Conservation (phyloP, 768 basidiomycete species). For the Austroboletus eburneus region DNA sequence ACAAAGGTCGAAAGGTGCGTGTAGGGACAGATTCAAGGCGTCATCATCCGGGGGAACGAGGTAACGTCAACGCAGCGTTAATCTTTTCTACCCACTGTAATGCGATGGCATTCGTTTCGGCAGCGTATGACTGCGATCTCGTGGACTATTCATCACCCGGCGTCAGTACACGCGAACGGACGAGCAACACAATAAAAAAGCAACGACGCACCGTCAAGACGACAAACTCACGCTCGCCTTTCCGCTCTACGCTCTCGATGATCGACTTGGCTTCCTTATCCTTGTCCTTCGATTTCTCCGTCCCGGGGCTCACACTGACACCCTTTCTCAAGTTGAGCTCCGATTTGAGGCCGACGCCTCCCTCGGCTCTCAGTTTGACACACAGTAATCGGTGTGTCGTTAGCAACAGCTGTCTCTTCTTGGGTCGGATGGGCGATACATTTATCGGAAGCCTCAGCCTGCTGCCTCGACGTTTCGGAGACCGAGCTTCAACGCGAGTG, state of each 20-base stretch:
- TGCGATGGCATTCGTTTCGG: slow-evolving; percentile 32
- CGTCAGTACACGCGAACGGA: not conserved
- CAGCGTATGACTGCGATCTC: slow-evolving; percentile 44
- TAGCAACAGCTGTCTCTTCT: slow-evolving; percentile 51
- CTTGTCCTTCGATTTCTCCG: slow-evolving; percentile 23
- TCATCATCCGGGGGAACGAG: slow-evolving; percentile 4
- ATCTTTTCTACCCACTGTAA: slow-evolving; percentile 40
- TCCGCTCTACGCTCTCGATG: slow-evolving; percentile 46
- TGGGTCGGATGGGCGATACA: slow-evolving; percentile 44
- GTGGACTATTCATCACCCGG: slow-evolving; percentile 34
- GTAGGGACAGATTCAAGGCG: not conserved
- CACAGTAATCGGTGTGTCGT: slow-evolving; percentile 56
- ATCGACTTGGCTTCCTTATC: slow-evolving; percentile 40
- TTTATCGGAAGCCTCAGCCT: slow-evolving; percentile 48
- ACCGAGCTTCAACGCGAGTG: slow-evolving; percentile 51
- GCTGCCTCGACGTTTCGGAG: slow-evolving; percentile 54
- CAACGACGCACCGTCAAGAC: slow-evolving; percentile 51
- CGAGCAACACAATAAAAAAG: not conserved
- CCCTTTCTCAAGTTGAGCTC: slow-evolving; percentile 43
- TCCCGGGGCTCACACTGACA: slow-evolving; percentile 3
- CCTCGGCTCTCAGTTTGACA: slow-evolving; percentile 42
- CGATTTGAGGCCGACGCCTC: slow-evolving; percentile 42
- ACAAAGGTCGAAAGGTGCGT: too few relatives aligned
- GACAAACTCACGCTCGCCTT: slow-evolving; percentile 56
- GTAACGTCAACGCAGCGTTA: slow-evolving; percentile 28